These are phyloP conservation scores for Lipomyces yamanashiensis DNA, from an alignment of 805 yeast species.

Conservation along the genomic window DNA sequence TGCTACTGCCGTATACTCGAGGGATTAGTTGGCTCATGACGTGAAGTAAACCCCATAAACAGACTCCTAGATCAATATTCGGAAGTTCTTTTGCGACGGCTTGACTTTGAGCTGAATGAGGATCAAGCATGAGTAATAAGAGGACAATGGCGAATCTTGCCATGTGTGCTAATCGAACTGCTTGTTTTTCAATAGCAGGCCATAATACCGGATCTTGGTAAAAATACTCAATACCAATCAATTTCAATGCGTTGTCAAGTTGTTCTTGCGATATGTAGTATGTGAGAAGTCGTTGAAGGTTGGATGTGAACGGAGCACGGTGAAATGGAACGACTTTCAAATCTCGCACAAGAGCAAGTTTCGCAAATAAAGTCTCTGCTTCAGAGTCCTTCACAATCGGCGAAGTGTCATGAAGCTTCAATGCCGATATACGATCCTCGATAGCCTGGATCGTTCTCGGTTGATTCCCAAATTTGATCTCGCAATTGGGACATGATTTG, in stretches of 20 bases:
- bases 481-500: conserved; percentile 16
- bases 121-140: background rate
- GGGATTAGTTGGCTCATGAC: conserved; percentile 7
- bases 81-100: background rate
- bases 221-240: conserved; percentile 16
- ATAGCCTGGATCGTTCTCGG: conserved; percentile 8
- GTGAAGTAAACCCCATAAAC: conserved; percentile 17
- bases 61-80: conserved; percentile 8
- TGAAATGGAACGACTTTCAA: conserved; percentile 9
- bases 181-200: background rate
- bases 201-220: conserved; percentile 13
- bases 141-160: conserved; percentile 15
- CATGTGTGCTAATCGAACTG: conserved; percentile 18
- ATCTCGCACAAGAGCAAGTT: background rate
- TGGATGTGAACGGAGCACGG: conserved; percentile 12
- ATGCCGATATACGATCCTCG: background rate
- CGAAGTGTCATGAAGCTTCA: background rate
- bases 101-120: background rate
- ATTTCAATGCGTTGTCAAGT: conserved; percentile 1
- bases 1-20: conserved; percentile 5
- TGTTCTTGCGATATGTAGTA: background rate
- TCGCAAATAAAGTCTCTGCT: background rate
- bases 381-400: background rate
- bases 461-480: conserved; percentile 1
- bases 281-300: conserved; percentile 1